Base-by-base conservation (phyloP, 208 protist species). In the Blechomonas ayalai region DNA sequence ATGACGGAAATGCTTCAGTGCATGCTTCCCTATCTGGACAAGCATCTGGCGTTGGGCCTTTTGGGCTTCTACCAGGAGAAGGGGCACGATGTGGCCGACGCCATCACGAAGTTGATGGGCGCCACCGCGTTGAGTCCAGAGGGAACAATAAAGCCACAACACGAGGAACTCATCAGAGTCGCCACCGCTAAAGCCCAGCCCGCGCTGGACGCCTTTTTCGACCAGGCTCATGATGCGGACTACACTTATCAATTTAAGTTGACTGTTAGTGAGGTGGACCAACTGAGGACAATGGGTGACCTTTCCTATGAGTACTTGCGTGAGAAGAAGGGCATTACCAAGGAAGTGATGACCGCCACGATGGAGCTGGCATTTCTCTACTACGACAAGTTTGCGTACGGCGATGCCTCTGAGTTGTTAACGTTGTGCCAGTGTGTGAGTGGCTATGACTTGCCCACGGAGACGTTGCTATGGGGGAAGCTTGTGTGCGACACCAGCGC, bases 381-480 rank as follows among this genome's bases (percentile, higher is more conserved):
- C 72, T 95, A 90, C 67, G 83, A 95, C 49, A 89, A 80, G 50
- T 80, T 72, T 15, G 62, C 65, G 48, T 91, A 91, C 67, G 68
- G 61, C 22, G 76, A 86, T 23, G 83, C 88, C 3, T 76, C 78
- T 12, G 83, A 90, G 59, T 47, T 92, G 50, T 71, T 95, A 29
- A 58, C 69, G 36, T 50, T 91, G 12, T 95, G 82, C 64, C 74
- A 86, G 48, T 81, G 66, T 50, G 76, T 87, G 25, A 82, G 60
- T 34, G 83, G 82, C 56, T 81, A 86, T 60, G 82, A 88, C 52
- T 48, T 87, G 19, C 68, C 67, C 37, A 48, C 58, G 25, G 67
- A 83, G 20, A 72, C 28, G 6, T 58, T 90, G 5, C 52, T 90
- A 37, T 95, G 88, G 88, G 88, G 88, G 15, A 90, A 90, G 62